Conservation (phyloP, 345 rosid species). For the Luvunga scandens region DNA sequence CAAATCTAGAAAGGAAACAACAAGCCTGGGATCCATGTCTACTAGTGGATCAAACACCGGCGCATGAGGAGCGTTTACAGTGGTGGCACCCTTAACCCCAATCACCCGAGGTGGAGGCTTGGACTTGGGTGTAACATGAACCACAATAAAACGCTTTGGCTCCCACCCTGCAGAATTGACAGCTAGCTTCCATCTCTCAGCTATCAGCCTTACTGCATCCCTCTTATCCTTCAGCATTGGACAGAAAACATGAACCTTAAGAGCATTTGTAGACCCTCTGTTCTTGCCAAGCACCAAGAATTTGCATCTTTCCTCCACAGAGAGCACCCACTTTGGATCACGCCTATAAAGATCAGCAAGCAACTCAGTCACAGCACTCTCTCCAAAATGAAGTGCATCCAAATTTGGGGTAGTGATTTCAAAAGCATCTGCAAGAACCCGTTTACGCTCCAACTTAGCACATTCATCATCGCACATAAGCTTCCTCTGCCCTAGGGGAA, state of each 20-base stretch:
- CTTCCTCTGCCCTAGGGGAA: slow-evolving; percentile 88
- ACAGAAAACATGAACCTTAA: slow-evolving; percentile 88
- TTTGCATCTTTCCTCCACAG: slow-evolving; percentile 94
- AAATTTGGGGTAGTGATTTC: slow-evolving; percentile 67
- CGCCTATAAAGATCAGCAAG: slow-evolving; percentile 81
- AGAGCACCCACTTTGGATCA: slow-evolving; percentile 87
- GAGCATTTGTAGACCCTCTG: slow-evolving; percentile 46
- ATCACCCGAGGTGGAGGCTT: slow-evolving; percentile 75
- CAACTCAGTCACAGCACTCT: slow-evolving; percentile 65
- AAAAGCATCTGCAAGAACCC: slow-evolving; percentile 91
- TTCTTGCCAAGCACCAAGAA: slow-evolving; percentile 82
- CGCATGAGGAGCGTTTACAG: slow-evolving; percentile 44
- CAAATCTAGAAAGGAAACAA: slow-evolving; percentile 81
- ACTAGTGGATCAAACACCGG: slow-evolving; percentile 69
- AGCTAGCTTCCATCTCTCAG: slow-evolving; percentile 97
- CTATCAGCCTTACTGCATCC: slow-evolving; percentile 76
- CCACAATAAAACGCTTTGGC: slow-evolving; percentile 82
- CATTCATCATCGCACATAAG: slow-evolving; percentile 87
- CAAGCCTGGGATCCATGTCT: slow-evolving; percentile 96
- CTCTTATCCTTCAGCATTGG: slow-evolving; percentile 93
- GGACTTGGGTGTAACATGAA: slow-evolving; percentile 73
- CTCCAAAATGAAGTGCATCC: slow-evolving; percentile 91
- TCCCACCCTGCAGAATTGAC: slow-evolving; percentile 84
- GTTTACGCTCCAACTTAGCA: slow-evolving; percentile 83
- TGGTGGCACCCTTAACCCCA: slow-evolving; percentile 57